Evolutionary conservation across 441 rosid species (phyloP).

Genomic region (Corymbia calophylla): DNA sequence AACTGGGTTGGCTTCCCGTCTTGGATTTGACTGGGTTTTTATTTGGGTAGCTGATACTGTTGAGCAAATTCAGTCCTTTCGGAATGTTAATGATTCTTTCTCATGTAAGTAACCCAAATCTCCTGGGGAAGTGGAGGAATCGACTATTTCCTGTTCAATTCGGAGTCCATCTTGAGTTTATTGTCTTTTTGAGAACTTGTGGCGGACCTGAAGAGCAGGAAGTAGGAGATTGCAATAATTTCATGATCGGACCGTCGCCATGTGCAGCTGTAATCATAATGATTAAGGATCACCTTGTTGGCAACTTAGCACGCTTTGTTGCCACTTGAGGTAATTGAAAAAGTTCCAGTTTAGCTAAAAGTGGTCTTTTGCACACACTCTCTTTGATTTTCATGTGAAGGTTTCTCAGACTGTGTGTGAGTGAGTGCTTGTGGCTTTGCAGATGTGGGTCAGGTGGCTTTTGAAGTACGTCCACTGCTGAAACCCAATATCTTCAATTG

Average conservation of each 20-base stretch:
- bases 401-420: not conserved
- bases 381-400: not conserved
- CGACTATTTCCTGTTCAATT: not conserved
- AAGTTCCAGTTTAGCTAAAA: not conserved
- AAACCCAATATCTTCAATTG: not conserved
- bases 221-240: not conserved
- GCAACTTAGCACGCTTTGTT: too few species aligned
- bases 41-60: not conserved
- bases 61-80: not conserved
- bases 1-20: not conserved
- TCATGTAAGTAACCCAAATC: not conserved
- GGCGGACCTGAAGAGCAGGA: not conserved
- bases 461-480: not conserved
- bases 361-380: not conserved
- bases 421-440: not conserved
- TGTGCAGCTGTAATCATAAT: too few species aligned
- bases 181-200: not conserved
- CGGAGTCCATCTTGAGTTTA: not conserved
- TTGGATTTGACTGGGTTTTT: not conserved
- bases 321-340: not conserved
- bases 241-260: not conserved
- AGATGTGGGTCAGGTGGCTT: not conserved
- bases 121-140: not conserved
- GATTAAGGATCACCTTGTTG: too few species aligned
- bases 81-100: not conserved